phyloP scores from a whole-genome alignment of 2,329 filamentous ascomycete species.

The Helotiales sp. region DNA sequence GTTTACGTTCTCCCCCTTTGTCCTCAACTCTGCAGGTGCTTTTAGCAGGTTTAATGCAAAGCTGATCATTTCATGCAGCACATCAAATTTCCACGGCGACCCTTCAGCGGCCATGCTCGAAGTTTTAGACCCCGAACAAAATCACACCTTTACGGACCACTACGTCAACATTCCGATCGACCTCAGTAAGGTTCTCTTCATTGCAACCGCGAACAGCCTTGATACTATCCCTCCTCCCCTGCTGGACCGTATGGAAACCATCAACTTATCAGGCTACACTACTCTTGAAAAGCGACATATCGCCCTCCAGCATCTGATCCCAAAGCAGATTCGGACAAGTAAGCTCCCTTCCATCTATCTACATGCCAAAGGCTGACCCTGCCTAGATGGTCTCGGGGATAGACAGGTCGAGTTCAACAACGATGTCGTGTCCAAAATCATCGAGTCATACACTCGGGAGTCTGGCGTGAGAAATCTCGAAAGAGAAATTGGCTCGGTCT shows the following conservation, averaged over 20 bases:
- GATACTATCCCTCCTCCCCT: conserved; percentile 95
- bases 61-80: conserved; percentile 40
- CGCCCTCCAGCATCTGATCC: conserved; percentile 88
- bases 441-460: conserved; percentile 95
- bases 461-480: conserved; percentile 95
- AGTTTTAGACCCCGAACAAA: conserved; percentile 96
- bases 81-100: conserved; percentile 90
- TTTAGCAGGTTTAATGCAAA: neutral
- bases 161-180: conserved; percentile 97
- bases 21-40: neutral
- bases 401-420: conserved; percentile 78
- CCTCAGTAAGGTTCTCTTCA: conserved; percentile 94
- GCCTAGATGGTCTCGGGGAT: conserved; percentile 70
- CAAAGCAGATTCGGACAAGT: conserved; percentile 88
- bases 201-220: conserved; percentile 92
- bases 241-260: conserved; percentile 96
- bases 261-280: conserved; percentile 91
- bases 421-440: conserved; percentile 91
- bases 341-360: conserved; percentile 19
- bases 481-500: conserved; percentile 92
- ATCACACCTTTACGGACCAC: conserved; percentile 92
- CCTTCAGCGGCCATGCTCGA: conserved; percentile 98
- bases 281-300: conserved; percentile 97
- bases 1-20: too few species aligned
- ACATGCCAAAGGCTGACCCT: conserved; percentile 30